Base-by-base conservation (phyloP, 2,329 filamentous ascomycete genomes). In the Nothophaeocryptopus gaeumannii region DNA sequence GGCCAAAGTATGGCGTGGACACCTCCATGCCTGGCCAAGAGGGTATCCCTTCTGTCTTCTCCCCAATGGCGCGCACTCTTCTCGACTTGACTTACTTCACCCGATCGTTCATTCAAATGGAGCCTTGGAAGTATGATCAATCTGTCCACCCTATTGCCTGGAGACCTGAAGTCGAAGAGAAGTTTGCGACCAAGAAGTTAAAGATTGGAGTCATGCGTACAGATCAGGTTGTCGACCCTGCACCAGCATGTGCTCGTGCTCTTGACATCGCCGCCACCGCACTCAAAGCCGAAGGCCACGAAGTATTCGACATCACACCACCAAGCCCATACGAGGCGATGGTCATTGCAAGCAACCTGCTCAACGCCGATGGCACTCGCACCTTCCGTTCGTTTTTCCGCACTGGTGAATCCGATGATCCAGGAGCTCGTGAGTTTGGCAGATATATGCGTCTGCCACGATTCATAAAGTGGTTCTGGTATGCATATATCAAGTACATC, bases 1-100 rank as follows among this genome's bases (percentile, higher is more conserved):
- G 91, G 89, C 89, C 89, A 1, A 95, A 95, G 69, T 78, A 82
- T 36, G 89, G 89, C 8, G 84, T 89, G 66, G 81, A 81, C 54
- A 96, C 91, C 0, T 91, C 86, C 61, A 96, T 96, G 89, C 83
- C 88, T 0, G 92, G 92, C 0, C 90, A 96, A 67, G 92, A 96
- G 66, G 91, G 90, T 0, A 83, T 96, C 30, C 84, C 89, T 1
- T 88, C 86, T 56, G 89, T 96, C 14, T 96, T 91, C 71, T 92
- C 88, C 50, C 91, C 91, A 5, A 96, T 97, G 92, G 82, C 91
- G 2, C 80, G 90, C 45, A 96, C 90, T 0, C 71, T 96, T 51
- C 80, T 84, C 55, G 91, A 96, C 64, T 73, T 96, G 53, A 79
- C 79, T 1, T 96, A 95, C 72, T 96, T 96, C 68, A 88, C 88